These are phyloP conservation scores for Komagataella phaffii DNA, from an alignment of 805 yeast species.

Conservation along the genomic window DNA sequence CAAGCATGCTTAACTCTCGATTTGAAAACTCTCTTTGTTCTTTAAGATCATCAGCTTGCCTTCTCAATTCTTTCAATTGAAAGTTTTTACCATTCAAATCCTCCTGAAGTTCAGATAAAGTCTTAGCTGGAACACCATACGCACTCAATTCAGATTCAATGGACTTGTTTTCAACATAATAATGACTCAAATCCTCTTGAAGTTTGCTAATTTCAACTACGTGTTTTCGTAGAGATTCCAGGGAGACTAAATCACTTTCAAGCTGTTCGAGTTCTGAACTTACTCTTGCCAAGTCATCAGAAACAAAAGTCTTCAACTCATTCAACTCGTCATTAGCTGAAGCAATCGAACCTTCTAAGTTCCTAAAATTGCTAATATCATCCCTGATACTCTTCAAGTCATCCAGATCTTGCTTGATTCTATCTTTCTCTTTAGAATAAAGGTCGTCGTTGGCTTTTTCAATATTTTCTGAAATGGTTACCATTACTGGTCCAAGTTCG, in stretches of 20 bases:
- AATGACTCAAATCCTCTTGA: conserved; percentile 17
- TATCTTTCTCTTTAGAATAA: conserved; percentile 10
- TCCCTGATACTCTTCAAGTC: conserved; percentile 13
- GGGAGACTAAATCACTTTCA: neutral
- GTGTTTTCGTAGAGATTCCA: conserved; percentile 6
- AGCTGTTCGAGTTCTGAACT: neutral
- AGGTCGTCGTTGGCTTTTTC: conserved; percentile 8
- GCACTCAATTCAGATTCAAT: conserved; percentile 15
- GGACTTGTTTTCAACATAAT: conserved; percentile 15
- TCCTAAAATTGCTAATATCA: conserved; percentile 12
- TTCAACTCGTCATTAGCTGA: neutral
- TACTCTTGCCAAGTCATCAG: neutral
- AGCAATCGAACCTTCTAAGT: neutral
- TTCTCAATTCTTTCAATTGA: conserved; percentile 27
- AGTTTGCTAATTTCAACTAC: conserved; percentile 23
- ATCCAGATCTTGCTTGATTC: conserved; percentile 15
- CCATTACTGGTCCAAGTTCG: conserved; percentile 9
- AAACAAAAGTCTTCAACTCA: neutral
- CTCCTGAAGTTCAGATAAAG: conserved; percentile 33
- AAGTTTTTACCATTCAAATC: conserved; percentile 22
- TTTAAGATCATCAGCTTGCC: conserved; percentile 13
- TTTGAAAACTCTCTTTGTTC: conserved; percentile 32
- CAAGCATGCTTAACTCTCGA: conserved; percentile 29
- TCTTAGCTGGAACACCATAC: conserved; percentile 19
- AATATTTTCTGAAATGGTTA: conserved; percentile 11